A percentile compares a stretch with the other conserved stretches of the same genome.
These are phyloP conservation scores for Cardamine chenopodiifolia DNA, from an alignment of 345 rosid species.

Conservation along the genomic window DNA sequence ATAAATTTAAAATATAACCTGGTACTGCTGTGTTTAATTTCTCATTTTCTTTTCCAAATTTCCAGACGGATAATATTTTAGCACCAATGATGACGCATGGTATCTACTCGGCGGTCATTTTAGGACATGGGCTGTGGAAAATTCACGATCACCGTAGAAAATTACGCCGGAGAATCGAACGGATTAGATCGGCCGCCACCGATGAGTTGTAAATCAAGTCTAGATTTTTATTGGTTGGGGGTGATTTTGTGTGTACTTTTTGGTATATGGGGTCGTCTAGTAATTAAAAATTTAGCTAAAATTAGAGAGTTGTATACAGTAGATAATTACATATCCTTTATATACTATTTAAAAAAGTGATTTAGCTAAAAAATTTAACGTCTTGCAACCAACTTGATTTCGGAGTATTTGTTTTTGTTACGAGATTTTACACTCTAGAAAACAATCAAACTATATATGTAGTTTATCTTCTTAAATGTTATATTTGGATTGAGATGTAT, in stretches of 20 bases:
- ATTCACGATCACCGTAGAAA: slow-evolving; percentile 80
- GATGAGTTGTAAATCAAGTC: slow-evolving; percentile 23
- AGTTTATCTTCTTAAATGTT: too few species aligned
- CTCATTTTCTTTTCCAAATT: background rate
- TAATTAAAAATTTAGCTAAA: slow-evolving; percentile 28
- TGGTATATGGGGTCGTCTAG: slow-evolving; percentile 35
- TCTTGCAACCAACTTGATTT: too few species aligned
- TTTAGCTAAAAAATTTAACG: background rate
- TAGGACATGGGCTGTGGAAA: slow-evolving; percentile 95
- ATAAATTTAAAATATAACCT: background rate
- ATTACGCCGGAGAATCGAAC: slow-evolving; percentile 72
- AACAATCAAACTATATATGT: too few species aligned
- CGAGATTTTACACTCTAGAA: too few species aligned
- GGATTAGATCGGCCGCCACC: slow-evolving; percentile 44
- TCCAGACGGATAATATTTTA: slow-evolving; percentile 81
- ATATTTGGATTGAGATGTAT: too few species aligned
- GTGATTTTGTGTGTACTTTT: slow-evolving; percentile 27
- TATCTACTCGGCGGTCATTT: slow-evolving; percentile 75
- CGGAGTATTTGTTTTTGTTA: too few species aligned
- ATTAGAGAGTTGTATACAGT: slow-evolving; percentile 14
- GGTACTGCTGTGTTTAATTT: background rate
- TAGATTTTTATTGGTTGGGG: background rate
- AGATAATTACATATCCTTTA: background rate
- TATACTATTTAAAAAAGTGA: background rate
- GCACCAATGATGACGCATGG: slow-evolving; percentile 92